Conservation (phyloP, 805 yeast genomes). For the Candida jianshihensis region DNA sequence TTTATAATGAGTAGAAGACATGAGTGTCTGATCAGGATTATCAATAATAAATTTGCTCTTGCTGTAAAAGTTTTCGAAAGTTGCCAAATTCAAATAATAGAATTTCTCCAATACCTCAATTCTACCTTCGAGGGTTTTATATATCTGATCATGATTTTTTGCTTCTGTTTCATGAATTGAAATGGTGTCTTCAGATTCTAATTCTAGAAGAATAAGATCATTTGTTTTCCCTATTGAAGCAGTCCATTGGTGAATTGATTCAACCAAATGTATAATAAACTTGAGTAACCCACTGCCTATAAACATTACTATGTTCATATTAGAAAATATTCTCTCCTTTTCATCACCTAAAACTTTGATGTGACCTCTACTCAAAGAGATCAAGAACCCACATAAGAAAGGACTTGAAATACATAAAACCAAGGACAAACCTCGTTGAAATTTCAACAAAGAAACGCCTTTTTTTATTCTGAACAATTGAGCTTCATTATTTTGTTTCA, state of each 20-base stretch:
- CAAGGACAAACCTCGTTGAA: too few relatives aligned
- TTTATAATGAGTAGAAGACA: conserved; percentile 14
- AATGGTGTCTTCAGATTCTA: too few relatives aligned
- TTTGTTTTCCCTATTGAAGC: too few relatives aligned
- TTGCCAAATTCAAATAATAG: too few relatives aligned
- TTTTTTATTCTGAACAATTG: too few relatives aligned
- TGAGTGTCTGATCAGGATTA: conserved; percentile 3
- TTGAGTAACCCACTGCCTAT: conserved; percentile 28
- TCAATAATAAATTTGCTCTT: conserved; percentile 12
- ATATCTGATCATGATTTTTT: too few relatives aligned
- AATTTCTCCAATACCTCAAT: too few relatives aligned
- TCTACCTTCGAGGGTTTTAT: too few relatives aligned
- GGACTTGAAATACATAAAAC: conserved; percentile 24
- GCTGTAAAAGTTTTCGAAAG: conserved; percentile 10
- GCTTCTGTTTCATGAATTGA: too few relatives aligned
- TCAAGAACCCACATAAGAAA: conserved; percentile 19
- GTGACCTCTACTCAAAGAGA: conserved; percentile 26
- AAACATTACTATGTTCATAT: conserved; percentile 31
- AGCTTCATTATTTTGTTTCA: neutral
- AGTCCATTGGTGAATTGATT: conserved; percentile 15
- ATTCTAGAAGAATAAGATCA: too few relatives aligned
- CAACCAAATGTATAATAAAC: too few relatives aligned
- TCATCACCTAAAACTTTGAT: conserved; percentile 23
- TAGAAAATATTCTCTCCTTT: conserved; percentile 26
- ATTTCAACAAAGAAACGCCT: too few relatives aligned